Evolutionary conservation across 352 stramenopile genomes (phyloP).

Genomic region (Phytophthora tentaculata): DNA sequence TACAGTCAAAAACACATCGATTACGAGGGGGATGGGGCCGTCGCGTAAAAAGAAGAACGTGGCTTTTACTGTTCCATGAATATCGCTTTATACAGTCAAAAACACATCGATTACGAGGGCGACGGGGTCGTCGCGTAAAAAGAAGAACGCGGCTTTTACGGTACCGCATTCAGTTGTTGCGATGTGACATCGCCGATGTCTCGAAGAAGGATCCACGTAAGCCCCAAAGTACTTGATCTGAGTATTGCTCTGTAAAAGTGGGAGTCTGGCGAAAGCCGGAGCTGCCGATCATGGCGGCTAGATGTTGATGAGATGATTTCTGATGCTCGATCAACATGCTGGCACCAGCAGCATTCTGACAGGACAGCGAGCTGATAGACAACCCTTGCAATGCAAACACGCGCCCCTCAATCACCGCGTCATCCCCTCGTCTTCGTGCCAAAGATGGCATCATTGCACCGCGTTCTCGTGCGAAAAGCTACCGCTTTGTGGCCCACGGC

Average conservation of each 20-base stretch:
- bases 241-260: conserved; percentile 23
- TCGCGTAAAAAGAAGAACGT: too few species aligned
- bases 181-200: too few species aligned
- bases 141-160: too few species aligned
- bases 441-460: not conserved
- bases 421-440: not conserved
- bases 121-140: too few species aligned
- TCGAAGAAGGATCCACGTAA: conserved; percentile 6
- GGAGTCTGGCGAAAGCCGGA: conserved; percentile 23
- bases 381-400: not conserved
- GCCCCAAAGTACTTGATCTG: conserved; percentile 1
- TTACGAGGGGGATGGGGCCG: too few species aligned
- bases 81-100: too few species aligned
- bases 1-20: too few species aligned
- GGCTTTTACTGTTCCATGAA: too few species aligned
- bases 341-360: too few species aligned
- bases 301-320: conserved; percentile 33
- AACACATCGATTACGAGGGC: too few species aligned
- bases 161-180: conserved; percentile 19
- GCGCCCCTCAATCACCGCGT: not conserved
- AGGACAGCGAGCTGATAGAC: not conserved
- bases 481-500: too few species aligned
- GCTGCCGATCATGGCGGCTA: conserved; percentile 4
- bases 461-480: not conserved
- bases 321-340: conserved; percentile 18